Evolutionary conservation across 1,139 yeast genomes (phyloP).

Genomic region (Wickerhamomyces sp.): DNA sequence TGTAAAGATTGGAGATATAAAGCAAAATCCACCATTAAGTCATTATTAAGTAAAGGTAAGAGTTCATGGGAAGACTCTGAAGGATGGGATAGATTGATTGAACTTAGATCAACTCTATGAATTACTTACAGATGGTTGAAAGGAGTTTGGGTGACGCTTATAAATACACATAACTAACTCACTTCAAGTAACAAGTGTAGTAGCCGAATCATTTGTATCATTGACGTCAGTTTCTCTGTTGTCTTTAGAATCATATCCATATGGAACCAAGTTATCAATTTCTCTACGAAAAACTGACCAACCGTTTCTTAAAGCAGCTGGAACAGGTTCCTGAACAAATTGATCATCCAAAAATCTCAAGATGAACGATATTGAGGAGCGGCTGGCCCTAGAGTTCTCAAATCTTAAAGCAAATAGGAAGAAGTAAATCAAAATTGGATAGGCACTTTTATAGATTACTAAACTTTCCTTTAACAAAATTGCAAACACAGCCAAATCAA

Average conservation of each 20-base stretch:
- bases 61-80: constrained; percentile 74
- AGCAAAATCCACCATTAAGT: constrained; percentile 65
- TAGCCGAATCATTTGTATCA: neutral
- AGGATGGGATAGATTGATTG: constrained; percentile 66
- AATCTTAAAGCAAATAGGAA: constrained; percentile 38
- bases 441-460: constrained; percentile 19
- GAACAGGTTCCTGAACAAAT: constrained; percentile 8
- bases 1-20: constrained; percentile 92
- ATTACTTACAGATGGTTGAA: no score
- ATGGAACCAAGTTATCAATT: constrained; percentile 5
- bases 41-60: constrained; percentile 77
- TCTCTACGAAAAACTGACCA: constrained; percentile 10
- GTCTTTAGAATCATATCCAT: constrained; percentile 1
- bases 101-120: constrained; percentile 36
- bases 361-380: constrained; percentile 29
- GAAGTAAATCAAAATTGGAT: constrained; percentile 32
- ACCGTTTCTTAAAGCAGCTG: neutral
- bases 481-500: constrained; percentile 34
- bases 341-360: constrained; percentile 22
- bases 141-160: neutral
- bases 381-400: constrained; percentile 40
- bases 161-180: no score
- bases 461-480: constrained; percentile 31
- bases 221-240: neutral
- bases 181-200: neutral